Base-by-base conservation (phyloP, 2,329 filamentous ascomycete species). In the Colletotrichum caudatum region DNA sequence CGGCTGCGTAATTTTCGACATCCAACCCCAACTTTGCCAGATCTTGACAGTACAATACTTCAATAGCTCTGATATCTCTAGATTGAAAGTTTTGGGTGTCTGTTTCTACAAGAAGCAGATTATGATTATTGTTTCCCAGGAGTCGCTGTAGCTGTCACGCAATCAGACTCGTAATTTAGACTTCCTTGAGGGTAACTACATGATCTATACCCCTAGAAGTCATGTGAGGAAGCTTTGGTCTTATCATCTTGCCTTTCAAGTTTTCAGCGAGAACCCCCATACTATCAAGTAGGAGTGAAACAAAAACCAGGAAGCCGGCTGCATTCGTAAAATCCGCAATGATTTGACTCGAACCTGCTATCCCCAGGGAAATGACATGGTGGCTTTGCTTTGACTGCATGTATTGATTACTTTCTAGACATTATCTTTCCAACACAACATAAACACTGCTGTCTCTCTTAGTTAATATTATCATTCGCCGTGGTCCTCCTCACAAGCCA, bases 1-100 rank as follows among this genome's bases (percentile, higher is more conserved):
- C 4, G 20, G 51, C 2, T 35, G 9, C 9, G 7, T 12, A n/a
- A 1, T 1, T 53, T 2, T 2, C 29, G 14, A 14, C 0, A 3
- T 7, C 3, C 8, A n/a, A n/a, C 1, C 5, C 7, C 18, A 12
- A 2, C 2, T 12, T 56, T 9, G 9, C 3, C 3, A 6, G 50
- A 33, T 54, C 12, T 7, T 0, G 29, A 4, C 29, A 11, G 16
- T 16, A n/a, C 8, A n/a, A 26, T 35, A 5, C 12, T 2, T 12
- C 4, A 4, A 3, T 6, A 33, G 7, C 51, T 33, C 1, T 18
- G 6, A 33, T 3, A 33, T 4, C 9, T 18, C 7, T 3, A 4
- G 14, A 1, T 33, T 18, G 4, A 8, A 46, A 46, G 1, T 20
- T n/a, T 2, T 3, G 1, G 18, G 18, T 20, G 9, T n/a, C 1